Evolutionary conservation across 116 monocot genomes (phyloP), one percentile per base, ranked within the genome.

Genomic region (Zostera marina): DNA sequence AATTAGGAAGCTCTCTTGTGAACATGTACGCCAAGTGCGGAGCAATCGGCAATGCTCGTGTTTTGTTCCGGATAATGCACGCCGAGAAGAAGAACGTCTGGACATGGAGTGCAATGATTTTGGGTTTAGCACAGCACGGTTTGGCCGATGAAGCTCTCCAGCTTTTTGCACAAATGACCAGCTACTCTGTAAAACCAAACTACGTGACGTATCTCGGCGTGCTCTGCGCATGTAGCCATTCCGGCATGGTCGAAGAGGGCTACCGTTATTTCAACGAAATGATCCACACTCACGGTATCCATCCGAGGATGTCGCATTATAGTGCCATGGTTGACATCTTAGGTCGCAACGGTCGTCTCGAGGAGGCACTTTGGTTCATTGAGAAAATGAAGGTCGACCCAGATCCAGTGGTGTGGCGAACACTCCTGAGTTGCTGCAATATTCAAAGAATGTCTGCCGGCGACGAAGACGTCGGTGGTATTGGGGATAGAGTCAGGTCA

Each of bases 11-110:
- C 0, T 63, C 90, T 1, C 63, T 84, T 0, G 68, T 81, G 14
- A 70, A 91, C 62, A 81, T 91, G 84, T 91, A 91, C 49, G 68
- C 81, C 3, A 91, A 91, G 51, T 91, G 81, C n/a, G 84, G 81
- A 11, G 61, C 68, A 8, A 16, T 91, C 6, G 20, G 15, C 1
- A 70, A 24, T 53, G 81, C 81, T 5, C 9, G 12, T 1, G 21
- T 11, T 7, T 42, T 81, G 42, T 91, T 91, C 23, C 66, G 66
- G 1, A 65, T 61, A 59, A 84, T 84, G 84, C 11, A 43, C 32
- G 32, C 32, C 32, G 32, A 32, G 0, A 63, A 44, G 17, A 73
- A 44, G 42, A 91, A 91, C 44, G 90, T 84, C 9, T 84, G 90
- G 84, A 75, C 81, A 22, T 91, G 90, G 90, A 91, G 74, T 44